Conservation (phyloP, 2,329 filamentous ascomycete species). For the Trichoderma hamatum region DNA sequence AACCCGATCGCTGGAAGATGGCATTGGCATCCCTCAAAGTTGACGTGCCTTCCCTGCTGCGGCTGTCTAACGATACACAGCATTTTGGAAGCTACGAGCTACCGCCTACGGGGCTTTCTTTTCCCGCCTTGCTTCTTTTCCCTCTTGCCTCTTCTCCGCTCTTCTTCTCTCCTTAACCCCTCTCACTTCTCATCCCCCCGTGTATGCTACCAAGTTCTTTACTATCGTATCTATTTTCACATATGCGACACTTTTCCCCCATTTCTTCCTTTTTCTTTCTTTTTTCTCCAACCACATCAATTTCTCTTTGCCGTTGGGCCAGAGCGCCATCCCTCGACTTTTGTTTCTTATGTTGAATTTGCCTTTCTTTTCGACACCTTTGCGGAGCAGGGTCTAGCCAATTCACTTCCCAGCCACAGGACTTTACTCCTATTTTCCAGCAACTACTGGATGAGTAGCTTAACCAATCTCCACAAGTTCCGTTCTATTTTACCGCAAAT, state of each 20-base stretch:
- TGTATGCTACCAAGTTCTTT: neutral
- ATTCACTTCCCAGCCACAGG: neutral
- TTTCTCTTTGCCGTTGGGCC: neutral
- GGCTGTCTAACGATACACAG: neutral
- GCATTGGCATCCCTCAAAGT: neutral
- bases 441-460: neutral
- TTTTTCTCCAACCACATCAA: neutral
- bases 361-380: neutral
- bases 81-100: neutral
- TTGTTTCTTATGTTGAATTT: neutral
- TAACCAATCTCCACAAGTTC: neutral
- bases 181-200: neutral
- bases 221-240: neutral
- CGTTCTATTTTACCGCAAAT: neutral
- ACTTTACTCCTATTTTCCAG: neutral
- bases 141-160: neutral
- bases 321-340: neutral
- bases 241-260: neutral
- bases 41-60: neutral
- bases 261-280: no score
- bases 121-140: neutral
- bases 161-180: neutral
- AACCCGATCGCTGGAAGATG: neutral
- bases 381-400: neutral
- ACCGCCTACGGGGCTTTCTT: neutral